Evolutionary conservation across 768 basidiomycete species (phyloP), one percentile per base, ranked within the genome.

Genomic region (Lactarius deliciosus): DNA sequence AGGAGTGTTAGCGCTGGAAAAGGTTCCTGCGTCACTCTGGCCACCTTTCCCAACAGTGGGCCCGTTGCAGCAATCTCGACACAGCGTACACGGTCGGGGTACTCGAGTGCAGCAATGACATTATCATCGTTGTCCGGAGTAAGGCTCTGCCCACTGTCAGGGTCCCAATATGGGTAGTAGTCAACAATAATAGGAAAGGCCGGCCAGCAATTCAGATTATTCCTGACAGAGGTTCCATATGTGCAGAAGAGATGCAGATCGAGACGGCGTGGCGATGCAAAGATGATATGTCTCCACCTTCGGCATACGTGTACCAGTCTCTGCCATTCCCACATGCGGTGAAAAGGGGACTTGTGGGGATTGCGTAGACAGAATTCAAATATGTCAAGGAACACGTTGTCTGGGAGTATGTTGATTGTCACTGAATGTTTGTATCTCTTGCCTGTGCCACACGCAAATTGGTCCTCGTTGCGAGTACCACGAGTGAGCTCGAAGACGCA

Each of bases 191-290:
- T 50, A 50, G 47, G 47, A 11, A 50, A 22, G 47, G 22, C 47
- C 22, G 47, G 47, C 47, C 47, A 50, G 22, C 47, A 50, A 50
- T 8, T 50, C 47, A 50, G 47, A 50, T 50, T 50, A n/a, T 50
- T 50, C 47, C 22, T 22, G 47, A 50, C 47, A 22, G 47, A 50
- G 10, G 22, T 50, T 50, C 47, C 47, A 4, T 50, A 50, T 50
- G 47, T 50, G 50, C 47, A 50, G 47, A 50, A 22, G 22, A 50
- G 50, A 25, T 53, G 50, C 22, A 53, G 13, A 28, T 53, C 25
- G 22, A 53, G 50, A 53, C 25, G 22, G 50, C 13, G 50, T 13
- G 50, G 50, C 25, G 50, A 53, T 15, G 50, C 50, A 53, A 25
- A 53, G 15, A 53, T 53, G 13, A 53, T 53, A 7, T 25, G 22